A percentile compares a stretch with the other conserved stretches of the same genome.
phyloP scores from a whole-genome alignment of 169 alveolate species.

The Eimeria brunetti region DNA sequence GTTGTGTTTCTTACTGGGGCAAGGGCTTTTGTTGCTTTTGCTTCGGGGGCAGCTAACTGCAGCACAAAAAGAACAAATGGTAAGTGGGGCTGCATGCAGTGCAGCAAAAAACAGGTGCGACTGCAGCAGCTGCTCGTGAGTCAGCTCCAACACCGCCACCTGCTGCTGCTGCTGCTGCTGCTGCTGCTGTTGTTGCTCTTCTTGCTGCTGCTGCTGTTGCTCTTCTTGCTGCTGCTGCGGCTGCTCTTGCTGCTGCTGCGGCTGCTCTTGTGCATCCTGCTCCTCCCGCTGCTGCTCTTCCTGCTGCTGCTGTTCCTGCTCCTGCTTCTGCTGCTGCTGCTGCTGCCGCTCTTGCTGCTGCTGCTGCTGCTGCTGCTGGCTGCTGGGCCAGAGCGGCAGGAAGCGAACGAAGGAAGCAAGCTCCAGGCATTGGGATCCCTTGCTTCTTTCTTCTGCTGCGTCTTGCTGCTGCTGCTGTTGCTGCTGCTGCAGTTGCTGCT shows the following conservation, averaged over 20 bases:
- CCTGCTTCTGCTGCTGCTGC: not conserved
- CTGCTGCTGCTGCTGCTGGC: slow-evolving; percentile 18
- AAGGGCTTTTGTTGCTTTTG: not conserved
- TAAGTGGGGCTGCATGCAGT: not conserved
- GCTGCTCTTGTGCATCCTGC: not conserved
- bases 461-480: not conserved
- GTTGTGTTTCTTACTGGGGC: not conserved
- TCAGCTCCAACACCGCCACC: not conserved
- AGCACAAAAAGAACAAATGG: slow-evolving; percentile 27
- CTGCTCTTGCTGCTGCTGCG: not conserved
- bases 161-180: not conserved
- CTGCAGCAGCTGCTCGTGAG: slow-evolving; percentile 16
- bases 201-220: slow-evolving; percentile 12
- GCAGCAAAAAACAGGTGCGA: slow-evolving; percentile 10
- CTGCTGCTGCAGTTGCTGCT: not conserved
- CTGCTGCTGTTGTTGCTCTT: not conserved
- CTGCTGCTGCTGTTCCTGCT: not conserved
- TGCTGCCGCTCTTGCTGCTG: not conserved
- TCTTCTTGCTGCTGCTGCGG: not conserved
- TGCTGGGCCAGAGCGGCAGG: not conserved
- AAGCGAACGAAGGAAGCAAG: not conserved
- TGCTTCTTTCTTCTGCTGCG: not conserved
- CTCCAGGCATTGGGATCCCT: not conserved
- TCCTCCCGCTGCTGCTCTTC: not conserved
- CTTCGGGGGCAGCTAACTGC: slow-evolving; percentile 34